These are phyloP conservation scores for Melastoma candidum DNA, from an alignment of 441 rosid genomes.

Conservation along the genomic window DNA sequence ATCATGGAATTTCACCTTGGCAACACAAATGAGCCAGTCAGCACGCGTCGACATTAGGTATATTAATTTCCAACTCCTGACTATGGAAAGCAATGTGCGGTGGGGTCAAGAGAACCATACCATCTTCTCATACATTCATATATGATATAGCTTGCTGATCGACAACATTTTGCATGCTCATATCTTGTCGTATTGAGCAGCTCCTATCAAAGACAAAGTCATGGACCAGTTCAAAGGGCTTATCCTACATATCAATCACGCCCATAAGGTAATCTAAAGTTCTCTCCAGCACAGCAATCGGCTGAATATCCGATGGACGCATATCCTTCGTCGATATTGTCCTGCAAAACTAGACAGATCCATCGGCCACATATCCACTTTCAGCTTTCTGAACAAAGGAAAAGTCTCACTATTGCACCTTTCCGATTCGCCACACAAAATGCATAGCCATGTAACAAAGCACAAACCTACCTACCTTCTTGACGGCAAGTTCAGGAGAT, in stretches of 20 bases:
- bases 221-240: conserved; percentile 74
- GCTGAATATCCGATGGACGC: conserved; percentile 57
- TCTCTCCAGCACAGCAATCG: conserved; percentile 60
- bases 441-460: not conserved
- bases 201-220: conserved; percentile 91
- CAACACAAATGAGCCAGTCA: too few relatives aligned
- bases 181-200: conserved; percentile 89
- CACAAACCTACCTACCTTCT: conserved; percentile 43
- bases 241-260: conserved; percentile 43
- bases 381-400: not conserved
- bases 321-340: conserved; percentile 54
- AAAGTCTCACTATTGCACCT: not conserved
- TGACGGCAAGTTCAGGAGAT: conserved; percentile 63
- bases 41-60: too few relatives aligned
- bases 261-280: conserved; percentile 59
- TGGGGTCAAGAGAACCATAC: conserved; percentile 27
- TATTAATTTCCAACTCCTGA: too few relatives aligned
- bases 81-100: too few relatives aligned
- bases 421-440: not conserved
- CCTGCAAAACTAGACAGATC: conserved; percentile 73
- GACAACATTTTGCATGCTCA: conserved; percentile 73
- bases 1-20: conserved; percentile 66
- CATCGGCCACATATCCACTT: conserved; percentile 12
- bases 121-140: conserved; percentile 72
- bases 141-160: conserved; percentile 41